phyloP scores from a whole-genome alignment of 139 green algal species.

The Yamagishiella unicocca region DNA sequence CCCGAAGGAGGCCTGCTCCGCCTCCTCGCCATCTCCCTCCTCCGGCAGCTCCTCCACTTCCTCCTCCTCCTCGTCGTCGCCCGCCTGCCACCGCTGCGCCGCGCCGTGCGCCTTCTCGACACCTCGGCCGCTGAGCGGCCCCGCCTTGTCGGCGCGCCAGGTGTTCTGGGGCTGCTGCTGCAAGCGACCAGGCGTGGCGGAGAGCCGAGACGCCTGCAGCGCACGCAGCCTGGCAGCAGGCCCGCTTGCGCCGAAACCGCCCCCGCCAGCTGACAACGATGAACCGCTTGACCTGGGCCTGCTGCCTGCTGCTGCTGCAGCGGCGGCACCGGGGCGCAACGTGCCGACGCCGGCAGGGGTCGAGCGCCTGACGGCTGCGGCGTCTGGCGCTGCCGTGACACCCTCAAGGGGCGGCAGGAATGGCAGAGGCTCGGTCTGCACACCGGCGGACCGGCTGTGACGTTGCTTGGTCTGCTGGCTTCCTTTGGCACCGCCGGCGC shows the following conservation, averaged over 20 bases:
- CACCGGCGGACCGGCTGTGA: neutral
- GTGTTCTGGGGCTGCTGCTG: conserved; percentile 17
- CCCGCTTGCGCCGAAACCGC: neutral
- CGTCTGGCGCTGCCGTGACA: neutral
- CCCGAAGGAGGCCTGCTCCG: neutral
- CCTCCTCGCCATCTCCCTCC: neutral
- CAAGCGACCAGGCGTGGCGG: neutral
- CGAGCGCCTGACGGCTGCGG: no score
- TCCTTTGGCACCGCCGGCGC: conserved; percentile 23
- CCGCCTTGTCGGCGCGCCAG: neutral
- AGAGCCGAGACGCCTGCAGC: neutral
- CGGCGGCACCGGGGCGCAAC: neutral
- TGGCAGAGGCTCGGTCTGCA: conserved; percentile 2
- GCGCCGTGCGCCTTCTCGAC: neutral
- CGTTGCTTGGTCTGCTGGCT: neutral
- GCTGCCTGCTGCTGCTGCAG: neutral
- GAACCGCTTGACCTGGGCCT: conserved; percentile 8
- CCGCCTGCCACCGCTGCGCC: neutral
- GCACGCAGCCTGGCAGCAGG: neutral
- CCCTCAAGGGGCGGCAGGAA: neutral
- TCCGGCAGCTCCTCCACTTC: neutral
- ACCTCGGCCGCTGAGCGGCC: no score
- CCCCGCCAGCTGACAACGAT: neutral
- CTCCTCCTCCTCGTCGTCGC: neutral
- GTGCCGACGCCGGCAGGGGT: neutral